Evolutionary conservation across 257 asterid species (phyloP), one percentile per base, ranked within the genome.

Genomic region (Phtheirospermum japonicum): DNA sequence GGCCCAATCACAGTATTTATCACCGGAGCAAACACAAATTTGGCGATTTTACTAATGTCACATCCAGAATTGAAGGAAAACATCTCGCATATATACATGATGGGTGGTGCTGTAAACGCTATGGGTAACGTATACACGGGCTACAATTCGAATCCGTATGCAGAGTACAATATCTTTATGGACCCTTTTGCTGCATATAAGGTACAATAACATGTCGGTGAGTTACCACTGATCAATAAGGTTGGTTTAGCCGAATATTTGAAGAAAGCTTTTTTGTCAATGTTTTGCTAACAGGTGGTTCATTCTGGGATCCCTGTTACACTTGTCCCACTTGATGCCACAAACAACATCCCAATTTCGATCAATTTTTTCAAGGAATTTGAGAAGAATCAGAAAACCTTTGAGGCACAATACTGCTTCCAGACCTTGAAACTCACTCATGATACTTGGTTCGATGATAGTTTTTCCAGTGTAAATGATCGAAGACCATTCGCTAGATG

Each of bases 131-230:
- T 90, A 23, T 83, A 76, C 71, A 76, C 94, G 0, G 96, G 55
- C 63, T 85, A 77, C 69, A 74, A 74, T 9, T 80, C 88, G 50
- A 88, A 83, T 70, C 96, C 96, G 8, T 84, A 80, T 62, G 88
- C 96, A 59, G 98, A 90, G 65, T 87, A 80, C 84, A 90, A 90
- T 52, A 61, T 90, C 30, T 90, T 85, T 68, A 86, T 77, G 48
- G 98, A 90, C 71, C 98, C 96, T 67, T 90, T 87, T 66, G 95
- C 98, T 61, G 90, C 94, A 39, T 90, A 90, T 66, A 91, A 85
- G 96, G 98, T 90, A 64, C 2, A 23, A 46, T 30, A 12, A 20
- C 32, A n/a, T 72, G n/a, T n/a, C n/a, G n/a, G n/a, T n/a, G n/a
- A n/a, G n/a, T n/a, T n/a, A n/a, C n/a, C n/a, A n/a, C n/a, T n/a